Base-by-base conservation (phyloP, 306 rosid species). In the Dryas drummondii region DNA sequence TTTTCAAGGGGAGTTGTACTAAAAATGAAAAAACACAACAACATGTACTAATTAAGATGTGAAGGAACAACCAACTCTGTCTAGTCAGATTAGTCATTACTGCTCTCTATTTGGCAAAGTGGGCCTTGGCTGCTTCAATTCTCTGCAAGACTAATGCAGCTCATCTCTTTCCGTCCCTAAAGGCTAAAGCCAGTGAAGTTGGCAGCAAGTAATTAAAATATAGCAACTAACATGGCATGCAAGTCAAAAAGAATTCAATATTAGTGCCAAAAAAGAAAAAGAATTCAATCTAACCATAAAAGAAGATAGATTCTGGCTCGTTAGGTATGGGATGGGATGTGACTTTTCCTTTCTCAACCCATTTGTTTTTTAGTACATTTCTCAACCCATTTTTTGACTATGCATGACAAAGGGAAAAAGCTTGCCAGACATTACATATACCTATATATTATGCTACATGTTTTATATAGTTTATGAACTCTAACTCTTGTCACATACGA, bases 301-400 rank as follows among this genome's bases (percentile, higher is more conserved):
- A 32, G 2, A 15, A 51, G 2, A 6, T 56, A 19, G 11, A n/a
- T 54, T 32, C 50, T 51, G 50, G 5, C n/a, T 52, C 3, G 50
- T 70, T 70, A 40, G 62, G 48, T 70, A 4, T 15, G 48, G 50
- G 62, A 70, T 40, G 74, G 37, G 74, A 51, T 45, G 4, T 41
- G 7, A 7, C n/a, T 70, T 70, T 9, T 7, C 64, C 42, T 40
- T n/a, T 16, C 9, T 70, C 16, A 19, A 26, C 15, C 66, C 5
- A 5, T 5, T 14, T 60, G 4, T 14, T 60, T 13, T 61, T 1
- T 2, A 19, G 37, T 32, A 32, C 3, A 22, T 32, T 32, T 32
- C 2, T 32, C 37, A 32, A 32, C 37, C 37, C 37, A 2, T 2
- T 32, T 32, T 32, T 32, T 32, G 37, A 32, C 37, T 2, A 32